phyloP scores from a whole-genome alignment of 2,329 filamentous ascomycete genomes.

The Xylaria sp. region DNA sequence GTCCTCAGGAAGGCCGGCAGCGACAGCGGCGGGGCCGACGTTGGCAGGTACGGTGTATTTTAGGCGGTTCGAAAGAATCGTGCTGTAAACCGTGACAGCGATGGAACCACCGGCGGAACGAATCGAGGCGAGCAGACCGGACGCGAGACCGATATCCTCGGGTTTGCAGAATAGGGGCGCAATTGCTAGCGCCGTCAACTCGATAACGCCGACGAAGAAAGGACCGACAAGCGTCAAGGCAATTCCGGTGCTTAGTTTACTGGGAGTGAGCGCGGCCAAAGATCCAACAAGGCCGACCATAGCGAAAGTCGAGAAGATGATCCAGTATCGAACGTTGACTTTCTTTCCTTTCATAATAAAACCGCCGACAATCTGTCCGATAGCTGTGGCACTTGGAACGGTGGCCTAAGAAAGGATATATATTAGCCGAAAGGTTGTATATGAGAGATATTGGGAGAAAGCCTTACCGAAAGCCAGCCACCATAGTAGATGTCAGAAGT shows the following conservation, averaged over 20 bases:
- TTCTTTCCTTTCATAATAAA: slow-evolving; percentile 51
- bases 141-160: slow-evolving; percentile 56
- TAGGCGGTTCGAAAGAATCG: slow-evolving; percentile 54
- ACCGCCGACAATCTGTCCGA: slow-evolving; percentile 52
- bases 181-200: slow-evolving; percentile 51
- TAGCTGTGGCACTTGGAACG: slow-evolving; percentile 50
- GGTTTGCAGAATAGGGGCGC: slow-evolving; percentile 54
- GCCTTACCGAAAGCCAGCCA: slow-evolving; percentile 51
- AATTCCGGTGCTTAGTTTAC: slow-evolving; percentile 49
- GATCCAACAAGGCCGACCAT: slow-evolving; percentile 54
- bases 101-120: slow-evolving; percentile 54
- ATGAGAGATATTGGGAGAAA: background rate
- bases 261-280: slow-evolving; percentile 51
- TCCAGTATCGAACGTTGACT: slow-evolving; percentile 53
- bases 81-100: slow-evolving; percentile 55
- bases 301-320: slow-evolving; percentile 52
- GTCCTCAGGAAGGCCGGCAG: slow-evolving; percentile 52
- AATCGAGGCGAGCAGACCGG: slow-evolving; percentile 55
- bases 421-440: slow-evolving; percentile 24
- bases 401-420: slow-evolving; percentile 45
- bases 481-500: slow-evolving; percentile 51
- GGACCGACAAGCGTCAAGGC: slow-evolving; percentile 53
- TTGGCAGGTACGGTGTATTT: slow-evolving; percentile 51
- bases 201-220: slow-evolving; percentile 54
- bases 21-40: slow-evolving; percentile 51